Conservation (phyloP, 164 flowering plant genomes). For the Brasenia schreberi region DNA sequence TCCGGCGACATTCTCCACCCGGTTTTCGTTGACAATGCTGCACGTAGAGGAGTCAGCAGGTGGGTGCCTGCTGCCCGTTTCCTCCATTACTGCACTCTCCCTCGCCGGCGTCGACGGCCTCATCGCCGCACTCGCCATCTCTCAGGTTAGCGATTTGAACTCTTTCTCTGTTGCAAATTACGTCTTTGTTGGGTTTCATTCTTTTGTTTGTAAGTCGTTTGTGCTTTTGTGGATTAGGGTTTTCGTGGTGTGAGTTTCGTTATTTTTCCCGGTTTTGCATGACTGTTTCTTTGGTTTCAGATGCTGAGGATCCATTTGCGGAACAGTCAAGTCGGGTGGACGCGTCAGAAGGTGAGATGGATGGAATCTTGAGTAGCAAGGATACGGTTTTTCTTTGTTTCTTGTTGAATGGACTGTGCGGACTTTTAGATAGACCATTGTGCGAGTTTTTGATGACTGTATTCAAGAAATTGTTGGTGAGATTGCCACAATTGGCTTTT, state of each 20-base stretch:
- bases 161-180: neutral
- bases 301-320: constrained; percentile 53
- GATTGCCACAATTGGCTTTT: no score
- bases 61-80: constrained; percentile 17
- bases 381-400: no score
- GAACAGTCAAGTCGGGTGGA: constrained; percentile 52
- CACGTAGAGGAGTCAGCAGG: constrained; percentile 1
- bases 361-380: neutral
- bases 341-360: constrained; percentile 65
- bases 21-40: constrained; percentile 2
- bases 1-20: neutral
- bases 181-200: neutral
- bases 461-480: no score
- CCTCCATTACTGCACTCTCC: constrained; percentile 23
- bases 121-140: constrained; percentile 32
- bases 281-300: constrained; percentile 20
- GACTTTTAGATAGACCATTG: no score
- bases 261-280: neutral
- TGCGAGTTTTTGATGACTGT: no score
- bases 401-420: no score
- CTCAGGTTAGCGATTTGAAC: constrained; percentile 20
- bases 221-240: constrained; percentile 1
- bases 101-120: constrained; percentile 30
- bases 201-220: neutral
- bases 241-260: neutral